A percentile compares a stretch with the other conserved stretches of the same genome.
Evolutionary conservation across 1,139 yeast species (phyloP).

Genomic region (Arxiozyma slooffiae): DNA sequence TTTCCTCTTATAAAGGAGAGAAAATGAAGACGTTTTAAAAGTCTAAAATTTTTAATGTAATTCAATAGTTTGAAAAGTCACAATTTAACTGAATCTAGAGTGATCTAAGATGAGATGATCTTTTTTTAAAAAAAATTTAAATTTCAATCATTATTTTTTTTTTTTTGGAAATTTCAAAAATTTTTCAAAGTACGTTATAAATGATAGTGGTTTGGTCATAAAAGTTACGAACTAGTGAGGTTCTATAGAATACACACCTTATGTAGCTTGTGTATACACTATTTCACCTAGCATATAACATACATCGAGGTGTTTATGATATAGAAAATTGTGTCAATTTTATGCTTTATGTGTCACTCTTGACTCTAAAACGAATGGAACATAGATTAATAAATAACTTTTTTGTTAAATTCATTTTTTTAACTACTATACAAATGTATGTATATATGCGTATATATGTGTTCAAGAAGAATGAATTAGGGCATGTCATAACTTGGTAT

Average conservation of each 20-base stretch:
- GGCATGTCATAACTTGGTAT: no score
- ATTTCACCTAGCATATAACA: no score
- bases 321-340: neutral
- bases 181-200: neutral
- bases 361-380: no score
- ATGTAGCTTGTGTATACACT: no score
- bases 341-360: neutral
- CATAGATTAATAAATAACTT: neutral
- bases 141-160: neutral
- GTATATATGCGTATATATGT: neutral
- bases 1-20: neutral
- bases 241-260: neutral
- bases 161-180: no score
- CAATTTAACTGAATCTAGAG: neutral
- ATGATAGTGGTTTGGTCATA: neutral
- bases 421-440: neutral
- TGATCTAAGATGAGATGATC: slow-evolving; percentile 24
- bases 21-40: no score
- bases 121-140: slow-evolving; percentile 5
- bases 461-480: neutral
- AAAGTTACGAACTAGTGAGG: neutral
- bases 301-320: neutral
- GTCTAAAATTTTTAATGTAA: neutral
- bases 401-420: no score
- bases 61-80: neutral